Base-by-base conservation (phyloP, 176 grass and related monocot species). In the Musa schizocarpa region DNA sequence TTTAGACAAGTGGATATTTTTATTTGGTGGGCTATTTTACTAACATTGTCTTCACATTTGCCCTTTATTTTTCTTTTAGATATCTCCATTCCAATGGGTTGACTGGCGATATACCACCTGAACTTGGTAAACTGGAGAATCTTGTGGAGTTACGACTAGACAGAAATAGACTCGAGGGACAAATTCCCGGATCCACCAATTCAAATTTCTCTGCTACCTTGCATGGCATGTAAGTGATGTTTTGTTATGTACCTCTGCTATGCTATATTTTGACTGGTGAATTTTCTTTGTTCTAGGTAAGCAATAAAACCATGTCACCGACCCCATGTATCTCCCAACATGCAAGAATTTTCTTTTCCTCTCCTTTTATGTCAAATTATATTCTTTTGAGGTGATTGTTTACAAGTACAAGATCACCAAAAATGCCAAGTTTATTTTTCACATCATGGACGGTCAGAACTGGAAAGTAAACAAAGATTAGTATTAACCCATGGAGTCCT, bases 31-130 rank as follows among this genome's bases (percentile, higher is more conserved):
- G 19, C 52, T 23, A 13, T 77, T 68, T 63, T 6, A 29, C 7
- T 83, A 50, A 48, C 70, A 19, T 72, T 65, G 75, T 19, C 21
- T 48, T 8, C 63, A 1, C 27, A 26, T 77, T 21, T 50, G 23
- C 34, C 34, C 34, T 43, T 80, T 64, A 53, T n/a, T 71, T 86
- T 63, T 54, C 13, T 50, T 1, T 49, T 68, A 99, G 95, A 87
- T 79, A 99, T 78, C 81, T 99, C 0, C 95, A 84, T 81, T 94
- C 86, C 52, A 99, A 99, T 76, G 95, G 84, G 53, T 80, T 99
- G 74, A 87, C 80, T 3, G 95, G 95, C 48, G 84, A 57, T 55
- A 93, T 99, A 87, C 95, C 95, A 0, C 52, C 81, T 0, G 84
- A 92, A 80, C 72, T 99, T 66, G 88, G 88, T 29, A 89, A 86